Base-by-base conservation (phyloP, 768 basidiomycete species). In the Boletales sp. region DNA sequence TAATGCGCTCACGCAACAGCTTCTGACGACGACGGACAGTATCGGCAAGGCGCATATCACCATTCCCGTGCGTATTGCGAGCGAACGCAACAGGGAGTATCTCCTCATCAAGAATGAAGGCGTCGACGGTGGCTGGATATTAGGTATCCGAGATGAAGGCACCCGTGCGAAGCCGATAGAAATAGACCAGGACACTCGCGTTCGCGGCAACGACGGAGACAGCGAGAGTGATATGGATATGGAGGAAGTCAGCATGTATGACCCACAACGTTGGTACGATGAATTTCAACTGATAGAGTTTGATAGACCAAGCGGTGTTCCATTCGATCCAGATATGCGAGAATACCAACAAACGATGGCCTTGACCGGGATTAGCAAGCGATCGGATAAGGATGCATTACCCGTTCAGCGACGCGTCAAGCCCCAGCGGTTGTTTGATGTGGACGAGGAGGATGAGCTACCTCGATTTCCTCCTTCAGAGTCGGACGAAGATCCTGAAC, bases 81-180 rank as follows among this genome's bases (percentile, higher is more conserved):
- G 92, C 57, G 94, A 98, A 68, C 74, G 94, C 53, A 97, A 98
- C 62, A 86, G 83, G 65, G 85, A 97, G 66, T 99, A 99, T 68
- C 75, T 97, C n/a, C 75, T 99, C 51, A 77, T 98, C 51, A 95
- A 95, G 73, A 95, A 97, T 59, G 84, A 91, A 54, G 86, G 86
- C 31, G 81, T 72, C 14, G 84, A 80, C 18, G 94, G 94, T 2
- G 97, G 97, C 1, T 99, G 97, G 95, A 83, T 94, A 36, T 73
- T 99, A 15, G 95, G 95, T 4, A 86, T 97, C 37, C 77, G 89
- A 42, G 91, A 97, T 58, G 81, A 89, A 45, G 93, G 94, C 15
- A 90, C 89, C 8, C 77, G 75, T 50, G 77, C 82, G 43, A 91
- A 90, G 56, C 94, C 94, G 6, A 97, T 97, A 50, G 79, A 84